phyloP scores from a whole-genome alignment of 257 asterid species.

The Oldenlandia corymbosa region DNA sequence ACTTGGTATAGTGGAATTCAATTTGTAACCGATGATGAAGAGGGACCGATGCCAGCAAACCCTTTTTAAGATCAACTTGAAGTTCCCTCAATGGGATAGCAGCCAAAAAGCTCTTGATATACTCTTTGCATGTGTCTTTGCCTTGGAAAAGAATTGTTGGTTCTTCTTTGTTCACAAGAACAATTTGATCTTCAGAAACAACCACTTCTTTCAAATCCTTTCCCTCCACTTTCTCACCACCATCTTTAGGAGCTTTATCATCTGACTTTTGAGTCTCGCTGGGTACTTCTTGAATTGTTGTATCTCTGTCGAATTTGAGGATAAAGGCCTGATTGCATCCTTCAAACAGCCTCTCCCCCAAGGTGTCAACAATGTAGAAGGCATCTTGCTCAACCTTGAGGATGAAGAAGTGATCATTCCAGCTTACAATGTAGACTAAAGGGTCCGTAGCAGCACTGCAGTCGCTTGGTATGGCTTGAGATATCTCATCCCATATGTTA shows the following conservation, averaged over 20 bases:
- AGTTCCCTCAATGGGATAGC: slow-evolving; percentile 36
- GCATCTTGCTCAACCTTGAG: slow-evolving; percentile 65
- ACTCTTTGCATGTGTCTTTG: slow-evolving; percentile 32
- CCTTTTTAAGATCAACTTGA: slow-evolving; percentile 33
- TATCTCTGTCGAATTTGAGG: slow-evolving; percentile 61
- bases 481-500: slow-evolving; percentile 76
- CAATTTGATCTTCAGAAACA: slow-evolving; percentile 14
- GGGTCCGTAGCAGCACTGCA: slow-evolving; percentile 17
- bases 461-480: slow-evolving; percentile 20
- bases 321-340: slow-evolving; percentile 84
- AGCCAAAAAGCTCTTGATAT: slow-evolving; percentile 33
- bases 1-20: slow-evolving; percentile 31
- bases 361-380: slow-evolving; percentile 65
- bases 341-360: slow-evolving; percentile 82
- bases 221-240: slow-evolving; percentile 11
- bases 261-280: slow-evolving; percentile 26
- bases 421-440: slow-evolving; percentile 57
- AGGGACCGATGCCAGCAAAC: slow-evolving; percentile 26
- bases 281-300: slow-evolving; percentile 33
- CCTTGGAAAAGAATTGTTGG: slow-evolving; percentile 23
- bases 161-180: slow-evolving; percentile 22
- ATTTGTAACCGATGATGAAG: slow-evolving; percentile 37
- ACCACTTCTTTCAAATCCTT: slow-evolving; percentile 20
- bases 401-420: slow-evolving; percentile 84
- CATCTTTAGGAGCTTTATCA: slow-evolving; percentile 14